Evolutionary conservation across 352 stramenopile species (phyloP).

Genomic region (Blastocystis sp.): DNA sequence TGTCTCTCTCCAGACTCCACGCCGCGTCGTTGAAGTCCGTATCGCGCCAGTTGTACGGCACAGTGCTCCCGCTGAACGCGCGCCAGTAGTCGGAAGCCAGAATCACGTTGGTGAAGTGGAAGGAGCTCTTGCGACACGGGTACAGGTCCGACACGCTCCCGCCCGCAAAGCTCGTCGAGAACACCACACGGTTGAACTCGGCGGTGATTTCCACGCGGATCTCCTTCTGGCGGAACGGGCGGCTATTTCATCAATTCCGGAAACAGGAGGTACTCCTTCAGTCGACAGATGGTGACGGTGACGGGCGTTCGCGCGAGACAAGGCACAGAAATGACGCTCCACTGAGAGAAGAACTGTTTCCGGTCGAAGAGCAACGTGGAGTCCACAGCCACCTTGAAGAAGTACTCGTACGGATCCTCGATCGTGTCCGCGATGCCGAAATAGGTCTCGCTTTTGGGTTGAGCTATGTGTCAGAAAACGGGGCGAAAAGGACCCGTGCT

Average conservation of each 20-base stretch:
- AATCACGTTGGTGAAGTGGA: not conserved
- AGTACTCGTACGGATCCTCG: not conserved
- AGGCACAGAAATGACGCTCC: not conserved
- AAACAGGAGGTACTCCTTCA: not conserved
- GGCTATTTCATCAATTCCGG: not conserved
- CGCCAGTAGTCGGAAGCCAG: not conserved
- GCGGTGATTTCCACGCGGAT: constrained; percentile 8
- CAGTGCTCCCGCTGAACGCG: not conserved
- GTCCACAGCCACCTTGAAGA: not conserved
- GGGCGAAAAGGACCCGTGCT: not conserved
- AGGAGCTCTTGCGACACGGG: constrained; percentile 8
- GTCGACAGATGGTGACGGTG: not conserved
- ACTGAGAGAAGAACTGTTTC: not conserved
- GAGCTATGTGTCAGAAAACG: not conserved
- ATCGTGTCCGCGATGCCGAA: constrained; percentile 36
- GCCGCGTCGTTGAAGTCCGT: not conserved
- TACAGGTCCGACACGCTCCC: constrained; percentile 9
- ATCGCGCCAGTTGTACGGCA: constrained; percentile 39
- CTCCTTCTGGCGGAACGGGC: not conserved
- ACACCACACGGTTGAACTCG: not conserved
- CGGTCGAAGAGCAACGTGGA: not conserved
- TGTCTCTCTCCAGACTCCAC: not conserved
- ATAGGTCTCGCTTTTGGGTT: not conserved
- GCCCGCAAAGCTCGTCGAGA: not conserved
- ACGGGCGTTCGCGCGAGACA: not conserved